Evolutionary conservation across 495 filamentous ascomycete genomes (phyloP).

Genomic region (Neurospora terricola): DNA sequence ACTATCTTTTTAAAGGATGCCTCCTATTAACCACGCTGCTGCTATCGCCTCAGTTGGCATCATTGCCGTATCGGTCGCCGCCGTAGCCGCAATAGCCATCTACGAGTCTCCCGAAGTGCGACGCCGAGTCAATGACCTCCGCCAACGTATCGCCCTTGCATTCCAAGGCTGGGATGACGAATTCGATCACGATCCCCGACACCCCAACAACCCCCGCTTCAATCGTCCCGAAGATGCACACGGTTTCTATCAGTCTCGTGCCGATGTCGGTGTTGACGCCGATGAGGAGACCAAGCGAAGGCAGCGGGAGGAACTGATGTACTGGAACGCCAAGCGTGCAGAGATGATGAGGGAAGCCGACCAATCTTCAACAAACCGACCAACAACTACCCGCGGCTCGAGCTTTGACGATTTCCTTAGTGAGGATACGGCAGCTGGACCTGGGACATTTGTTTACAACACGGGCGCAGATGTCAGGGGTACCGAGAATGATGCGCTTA

Average conservation of each 20-base stretch:
- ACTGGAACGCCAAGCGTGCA: slow-evolving; percentile 45
- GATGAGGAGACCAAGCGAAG: slow-evolving; percentile 56
- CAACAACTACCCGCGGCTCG: slow-evolving; percentile 12
- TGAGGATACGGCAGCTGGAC: slow-evolving; percentile 30
- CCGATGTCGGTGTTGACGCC: slow-evolving; percentile 52
- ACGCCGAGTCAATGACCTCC: slow-evolving; percentile 63
- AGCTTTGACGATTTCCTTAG: slow-evolving; percentile 47
- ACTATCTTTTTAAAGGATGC: slow-evolving; percentile 16
- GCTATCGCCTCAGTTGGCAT: slow-evolving; percentile 55
- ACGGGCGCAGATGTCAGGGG: slow-evolving; percentile 29
- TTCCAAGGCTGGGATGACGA: slow-evolving; percentile 70
- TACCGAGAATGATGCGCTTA: slow-evolving; percentile 28
- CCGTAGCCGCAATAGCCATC: slow-evolving; percentile 73
- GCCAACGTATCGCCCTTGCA: slow-evolving; percentile 68
- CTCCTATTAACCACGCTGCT: slow-evolving; percentile 39
- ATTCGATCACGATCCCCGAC: slow-evolving; percentile 31
- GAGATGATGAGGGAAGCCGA: slow-evolving; percentile 26
- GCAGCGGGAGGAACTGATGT: slow-evolving; percentile 65
- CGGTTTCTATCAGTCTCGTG: slow-evolving; percentile 41
- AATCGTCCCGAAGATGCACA: slow-evolving; percentile 50
- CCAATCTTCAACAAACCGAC: background rate
- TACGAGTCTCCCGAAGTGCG: slow-evolving; percentile 79
- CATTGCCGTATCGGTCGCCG: slow-evolving; percentile 62
- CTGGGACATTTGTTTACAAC: slow-evolving; percentile 42
- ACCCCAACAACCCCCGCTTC: slow-evolving; percentile 42